phyloP scores from a whole-genome alignment of 2,329 filamentous ascomycete species.

The Davidsoniella virescens region DNA sequence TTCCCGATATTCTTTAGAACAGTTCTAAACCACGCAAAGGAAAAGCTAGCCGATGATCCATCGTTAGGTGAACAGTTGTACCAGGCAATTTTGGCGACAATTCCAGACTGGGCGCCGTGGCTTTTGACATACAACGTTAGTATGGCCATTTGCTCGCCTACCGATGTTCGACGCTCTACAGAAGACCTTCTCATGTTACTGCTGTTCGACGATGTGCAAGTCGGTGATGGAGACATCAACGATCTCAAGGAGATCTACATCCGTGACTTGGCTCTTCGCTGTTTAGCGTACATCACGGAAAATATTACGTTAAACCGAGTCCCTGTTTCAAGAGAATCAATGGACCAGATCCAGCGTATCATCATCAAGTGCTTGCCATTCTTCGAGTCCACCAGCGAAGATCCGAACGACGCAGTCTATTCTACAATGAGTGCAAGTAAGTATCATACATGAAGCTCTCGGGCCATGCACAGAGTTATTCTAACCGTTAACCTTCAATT shows the following conservation, averaged over 20 bases:
- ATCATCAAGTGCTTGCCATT: conserved; percentile 27
- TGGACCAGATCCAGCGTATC: conserved; percentile 26
- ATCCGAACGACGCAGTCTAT: conserved; percentile 19
- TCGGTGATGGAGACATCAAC: too few relatives aligned
- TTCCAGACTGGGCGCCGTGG: conserved; percentile 34
- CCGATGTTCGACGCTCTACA: conserved; percentile 24
- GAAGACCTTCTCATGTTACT: conserved; percentile 24
- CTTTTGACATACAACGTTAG: conserved; percentile 28
- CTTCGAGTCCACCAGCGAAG: conserved; percentile 22
- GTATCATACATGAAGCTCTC: conserved; percentile 14
- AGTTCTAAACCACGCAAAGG: conserved; percentile 8
- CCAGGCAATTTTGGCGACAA: conserved; percentile 10
- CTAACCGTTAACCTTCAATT: neutral
- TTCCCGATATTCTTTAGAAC: conserved; percentile 30
- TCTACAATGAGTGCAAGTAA: conserved; percentile 23
- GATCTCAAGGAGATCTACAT: too few relatives aligned
- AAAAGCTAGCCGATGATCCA: neutral
- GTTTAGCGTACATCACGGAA: conserved; percentile 31
- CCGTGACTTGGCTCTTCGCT: conserved; percentile 22
- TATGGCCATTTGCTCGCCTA: neutral
- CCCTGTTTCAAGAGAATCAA: conserved; percentile 19
- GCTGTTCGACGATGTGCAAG: too few relatives aligned
- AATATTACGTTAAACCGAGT: conserved; percentile 13
- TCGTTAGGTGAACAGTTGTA: neutral
- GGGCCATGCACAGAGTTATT: neutral